Evolutionary conservation across 1,284 basidiomycete species (phyloP).

Genomic region (Termitomyces sp.): DNA sequence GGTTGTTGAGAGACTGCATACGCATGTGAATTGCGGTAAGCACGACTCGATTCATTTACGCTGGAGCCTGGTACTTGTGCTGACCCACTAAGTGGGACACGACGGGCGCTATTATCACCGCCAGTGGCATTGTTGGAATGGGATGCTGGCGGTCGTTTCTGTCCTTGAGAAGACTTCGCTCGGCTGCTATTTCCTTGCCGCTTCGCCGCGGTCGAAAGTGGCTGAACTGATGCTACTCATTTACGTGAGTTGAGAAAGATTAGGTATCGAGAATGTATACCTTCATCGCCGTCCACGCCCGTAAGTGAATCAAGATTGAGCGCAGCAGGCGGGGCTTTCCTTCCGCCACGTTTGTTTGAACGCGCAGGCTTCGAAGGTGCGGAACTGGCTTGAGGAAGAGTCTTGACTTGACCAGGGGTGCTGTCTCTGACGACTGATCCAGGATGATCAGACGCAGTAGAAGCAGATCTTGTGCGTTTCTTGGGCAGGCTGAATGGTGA

Average conservation of each 20-base stretch:
- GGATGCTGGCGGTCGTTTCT: slow-evolving; percentile 43
- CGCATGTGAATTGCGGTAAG: slow-evolving; percentile 71
- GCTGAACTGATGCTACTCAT: slow-evolving; percentile 8
- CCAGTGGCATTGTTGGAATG: slow-evolving; percentile 37
- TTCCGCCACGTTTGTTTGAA: slow-evolving; percentile 40
- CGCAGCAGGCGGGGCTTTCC: slow-evolving; percentile 33
- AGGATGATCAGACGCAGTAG: slow-evolving; percentile 56
- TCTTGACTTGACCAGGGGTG: slow-evolving; percentile 31
- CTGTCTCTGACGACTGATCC: slow-evolving; percentile 40
- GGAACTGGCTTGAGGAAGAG: slow-evolving; percentile 24
- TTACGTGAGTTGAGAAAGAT: slow-evolving; percentile 1
- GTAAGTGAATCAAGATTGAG: slow-evolving; percentile 36
- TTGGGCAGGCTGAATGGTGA: slow-evolving; percentile 41
- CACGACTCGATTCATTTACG: slow-evolving; percentile 36
- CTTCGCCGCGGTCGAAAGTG: slow-evolving; percentile 25
- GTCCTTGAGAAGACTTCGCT: slow-evolving; percentile 39
- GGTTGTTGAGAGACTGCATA: slow-evolving; percentile 73
- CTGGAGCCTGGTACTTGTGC: slow-evolving; percentile 25
- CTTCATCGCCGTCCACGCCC: slow-evolving; percentile 58
- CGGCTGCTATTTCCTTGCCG: slow-evolving; percentile 45
- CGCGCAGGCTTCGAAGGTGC: slow-evolving; percentile 27
- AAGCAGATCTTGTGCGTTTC: slow-evolving; percentile 70
- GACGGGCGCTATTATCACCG: slow-evolving; percentile 42
- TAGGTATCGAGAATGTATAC: slow-evolving; percentile 30
- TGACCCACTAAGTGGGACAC: slow-evolving; percentile 36